Evolutionary conservation across 345 rosid species (phyloP).

Genomic region (Brassica juncea): DNA sequence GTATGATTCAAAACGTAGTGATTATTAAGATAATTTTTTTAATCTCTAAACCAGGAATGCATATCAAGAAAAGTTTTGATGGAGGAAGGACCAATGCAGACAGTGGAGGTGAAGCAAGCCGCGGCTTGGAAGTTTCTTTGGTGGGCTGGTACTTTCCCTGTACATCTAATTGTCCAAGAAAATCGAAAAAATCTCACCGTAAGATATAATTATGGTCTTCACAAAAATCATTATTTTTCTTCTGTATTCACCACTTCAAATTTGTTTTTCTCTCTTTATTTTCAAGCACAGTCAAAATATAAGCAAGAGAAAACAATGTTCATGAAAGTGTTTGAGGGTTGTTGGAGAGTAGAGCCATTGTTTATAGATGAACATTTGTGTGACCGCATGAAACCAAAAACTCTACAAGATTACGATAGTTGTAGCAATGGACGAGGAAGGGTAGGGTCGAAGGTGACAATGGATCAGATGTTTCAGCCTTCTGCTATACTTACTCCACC

Average conservation of each 20-base stretch:
- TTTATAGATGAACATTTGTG: constrained; percentile 73
- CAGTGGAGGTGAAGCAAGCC: constrained; percentile 80
- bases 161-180: constrained; percentile 79
- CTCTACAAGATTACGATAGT: constrained; percentile 60
- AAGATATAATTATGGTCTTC: constrained; percentile 27
- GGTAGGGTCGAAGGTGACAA: constrained; percentile 70
- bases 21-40: background rate
- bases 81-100: constrained; percentile 69
- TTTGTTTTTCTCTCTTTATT: background rate
- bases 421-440: constrained; percentile 80
- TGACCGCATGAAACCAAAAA: constrained; percentile 52
- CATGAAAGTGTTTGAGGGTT: constrained; percentile 86
- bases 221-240: background rate
- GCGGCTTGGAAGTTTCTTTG: constrained; percentile 91
- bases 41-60: constrained; percentile 55
- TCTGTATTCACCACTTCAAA: background rate
- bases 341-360: constrained; percentile 79
- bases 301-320: constrained; percentile 74
- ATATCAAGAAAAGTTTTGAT: constrained; percentile 66
- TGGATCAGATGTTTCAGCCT: constrained; percentile 90
- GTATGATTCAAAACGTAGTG: background rate
- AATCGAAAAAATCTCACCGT: constrained; percentile 66
- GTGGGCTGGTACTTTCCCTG: constrained; percentile 85
- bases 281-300: constrained; percentile 63
- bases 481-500: constrained; percentile 75